Conservation (phyloP, 176 grass and related monocot species). For the Zoysia pacifica region DNA sequence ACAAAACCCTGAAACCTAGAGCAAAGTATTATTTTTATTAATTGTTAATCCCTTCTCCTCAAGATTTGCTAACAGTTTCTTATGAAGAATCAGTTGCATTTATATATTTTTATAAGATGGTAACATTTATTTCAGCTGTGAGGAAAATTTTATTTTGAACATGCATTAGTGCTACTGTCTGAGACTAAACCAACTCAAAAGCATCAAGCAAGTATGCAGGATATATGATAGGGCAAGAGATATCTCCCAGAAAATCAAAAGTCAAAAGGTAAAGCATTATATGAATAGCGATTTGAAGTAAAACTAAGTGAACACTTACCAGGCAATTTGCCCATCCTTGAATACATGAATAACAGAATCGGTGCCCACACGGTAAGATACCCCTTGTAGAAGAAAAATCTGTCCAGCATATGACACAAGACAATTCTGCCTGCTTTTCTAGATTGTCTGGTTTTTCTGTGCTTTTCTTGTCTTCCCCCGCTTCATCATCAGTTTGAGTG, state of each 20-base stretch:
- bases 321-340: conserved; percentile 71
- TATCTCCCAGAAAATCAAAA: neutral
- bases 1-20: neutral
- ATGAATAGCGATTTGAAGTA: neutral
- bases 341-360: conserved; percentile 95
- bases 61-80: conserved; percentile 1
- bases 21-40: neutral
- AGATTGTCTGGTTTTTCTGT: conserved; percentile 29
- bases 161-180: neutral
- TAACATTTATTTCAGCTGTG: conserved; percentile 17
- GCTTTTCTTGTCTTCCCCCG: conserved; percentile 19
- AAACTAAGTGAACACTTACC: conserved; percentile 59
- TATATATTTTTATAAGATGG: conserved; percentile 12
- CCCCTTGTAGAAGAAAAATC: conserved; percentile 79
- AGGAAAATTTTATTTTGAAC: conserved; percentile 4
- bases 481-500: conserved; percentile 35
- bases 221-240: neutral
- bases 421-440: conserved; percentile 57
- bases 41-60: neutral
- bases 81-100: neutral
- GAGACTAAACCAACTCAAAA: neutral
- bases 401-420: conserved; percentile 95
- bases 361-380: conserved; percentile 90
- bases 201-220: neutral
- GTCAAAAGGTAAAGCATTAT: neutral